Evolutionary conservation across 2,329 filamentous ascomycete genomes (phyloP).

Genomic region (Cercospora sojina): DNA sequence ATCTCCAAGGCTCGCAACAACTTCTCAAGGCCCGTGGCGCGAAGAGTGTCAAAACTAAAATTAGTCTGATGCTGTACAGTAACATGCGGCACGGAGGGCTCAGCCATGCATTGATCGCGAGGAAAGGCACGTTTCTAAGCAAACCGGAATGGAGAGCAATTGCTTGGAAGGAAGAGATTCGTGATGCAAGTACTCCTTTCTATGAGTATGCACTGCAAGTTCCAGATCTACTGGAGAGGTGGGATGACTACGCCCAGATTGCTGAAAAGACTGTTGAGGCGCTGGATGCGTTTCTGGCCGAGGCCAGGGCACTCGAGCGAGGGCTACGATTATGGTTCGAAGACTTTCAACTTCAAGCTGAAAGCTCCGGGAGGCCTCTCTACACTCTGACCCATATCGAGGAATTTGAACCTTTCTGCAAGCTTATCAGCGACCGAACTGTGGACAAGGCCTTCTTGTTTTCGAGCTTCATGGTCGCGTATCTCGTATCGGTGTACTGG

Average conservation of each 20-base stretch:
- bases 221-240: constrained; percentile 31
- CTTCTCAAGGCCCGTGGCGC: constrained; percentile 34
- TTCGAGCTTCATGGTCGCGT: constrained; percentile 33
- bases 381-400: constrained; percentile 27
- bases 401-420: constrained; percentile 30
- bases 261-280: constrained; percentile 6
- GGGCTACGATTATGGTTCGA: constrained; percentile 30
- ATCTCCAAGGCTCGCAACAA: constrained; percentile 33
- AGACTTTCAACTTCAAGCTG: constrained; percentile 23
- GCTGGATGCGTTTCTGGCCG: constrained; percentile 26
- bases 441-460: constrained; percentile 33
- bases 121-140: constrained; percentile 34
- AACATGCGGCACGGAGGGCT: constrained; percentile 33
- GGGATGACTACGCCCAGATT: constrained; percentile 26
- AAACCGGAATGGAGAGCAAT: constrained; percentile 32
- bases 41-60: constrained; percentile 25
- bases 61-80: constrained; percentile 33
- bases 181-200: constrained; percentile 30
- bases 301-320: constrained; percentile 26
- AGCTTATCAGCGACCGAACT: constrained; percentile 29
- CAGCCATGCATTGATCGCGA: constrained; percentile 28
- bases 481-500: constrained; percentile 36
- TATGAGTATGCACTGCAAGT: constrained; percentile 36
- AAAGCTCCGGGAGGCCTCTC: constrained; percentile 8
- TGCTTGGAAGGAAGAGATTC: constrained; percentile 27